Evolutionary conservation across 2,329 filamentous ascomycete genomes (phyloP).

Genomic region (Cladobotryum mycophilum): DNA sequence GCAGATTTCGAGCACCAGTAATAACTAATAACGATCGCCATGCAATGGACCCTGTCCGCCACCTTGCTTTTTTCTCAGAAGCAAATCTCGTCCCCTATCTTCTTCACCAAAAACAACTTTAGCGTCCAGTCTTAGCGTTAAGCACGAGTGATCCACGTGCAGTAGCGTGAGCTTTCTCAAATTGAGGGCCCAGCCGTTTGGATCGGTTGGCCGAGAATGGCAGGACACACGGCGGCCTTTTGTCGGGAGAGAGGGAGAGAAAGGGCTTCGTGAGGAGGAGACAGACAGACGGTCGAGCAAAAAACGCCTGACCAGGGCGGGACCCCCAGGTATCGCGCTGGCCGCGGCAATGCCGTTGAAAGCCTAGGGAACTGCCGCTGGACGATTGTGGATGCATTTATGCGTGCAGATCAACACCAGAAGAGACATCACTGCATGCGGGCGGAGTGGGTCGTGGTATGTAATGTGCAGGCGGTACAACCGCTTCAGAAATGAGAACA

Average conservation of each 20-base stretch:
- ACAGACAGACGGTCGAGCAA: too few relatives aligned
- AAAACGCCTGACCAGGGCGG: neutral
- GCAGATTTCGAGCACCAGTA: conserved; percentile 9
- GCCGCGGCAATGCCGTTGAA: conserved; percentile 3
- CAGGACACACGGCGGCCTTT: neutral
- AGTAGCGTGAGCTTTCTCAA: conserved; percentile 9
- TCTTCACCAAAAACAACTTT: conserved; percentile 6
- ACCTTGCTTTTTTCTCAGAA: conserved; percentile 2
- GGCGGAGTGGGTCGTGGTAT: too few relatives aligned
- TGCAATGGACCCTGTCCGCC: conserved; percentile 7
- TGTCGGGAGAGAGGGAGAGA: neutral
- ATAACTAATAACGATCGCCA: conserved; percentile 12
- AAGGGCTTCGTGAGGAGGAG: conserved; percentile 1
- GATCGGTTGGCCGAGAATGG: conserved; percentile 5
- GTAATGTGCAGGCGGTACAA: too few relatives aligned
- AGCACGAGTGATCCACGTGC: conserved; percentile 11
- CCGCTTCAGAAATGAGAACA: too few relatives aligned
- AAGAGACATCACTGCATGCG: neutral
- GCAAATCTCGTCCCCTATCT: conserved; percentile 9
- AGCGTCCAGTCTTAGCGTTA: conserved; percentile 1
- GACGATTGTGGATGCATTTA: conserved; percentile 6
- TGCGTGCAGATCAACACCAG: conserved; percentile 6
- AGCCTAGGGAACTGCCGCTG: conserved; percentile 5
- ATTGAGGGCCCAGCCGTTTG: conserved; percentile 9
- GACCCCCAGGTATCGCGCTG: conserved; percentile 3